Evolutionary conservation across 805 yeast species (phyloP).

Genomic region (Nakazawaea peltata): DNA sequence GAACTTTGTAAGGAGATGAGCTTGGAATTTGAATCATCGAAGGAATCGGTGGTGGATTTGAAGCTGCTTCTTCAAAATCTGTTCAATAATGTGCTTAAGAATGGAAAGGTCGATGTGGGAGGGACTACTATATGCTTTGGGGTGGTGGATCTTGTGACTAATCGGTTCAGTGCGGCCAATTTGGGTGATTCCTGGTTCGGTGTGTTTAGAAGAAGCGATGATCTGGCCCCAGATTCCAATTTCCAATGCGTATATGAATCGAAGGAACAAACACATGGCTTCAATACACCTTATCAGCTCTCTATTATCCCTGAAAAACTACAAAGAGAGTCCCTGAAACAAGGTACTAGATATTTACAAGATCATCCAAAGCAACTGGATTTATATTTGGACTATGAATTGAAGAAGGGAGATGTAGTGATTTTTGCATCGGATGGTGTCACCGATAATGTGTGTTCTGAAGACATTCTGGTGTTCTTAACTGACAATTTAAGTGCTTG

Average conservation of each 20-base stretch:
- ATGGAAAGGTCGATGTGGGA: slow-evolving; percentile 72
- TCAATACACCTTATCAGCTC: slow-evolving; percentile 89
- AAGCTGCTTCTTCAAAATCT: slow-evolving; percentile 43
- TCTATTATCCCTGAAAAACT: slow-evolving; percentile 71
- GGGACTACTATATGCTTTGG: slow-evolving; percentile 93
- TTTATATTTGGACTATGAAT: slow-evolving; percentile 46
- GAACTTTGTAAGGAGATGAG: slow-evolving; percentile 60
- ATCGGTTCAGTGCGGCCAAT: too few species aligned
- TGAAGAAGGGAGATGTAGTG: slow-evolving; percentile 66
- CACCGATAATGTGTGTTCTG: slow-evolving; percentile 70
- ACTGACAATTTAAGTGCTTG: slow-evolving; percentile 36
- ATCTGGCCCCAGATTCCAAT: slow-evolving; percentile 1
- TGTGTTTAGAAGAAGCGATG: slow-evolving; percentile 48
- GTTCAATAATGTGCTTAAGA: slow-evolving; percentile 41
- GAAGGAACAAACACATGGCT: slow-evolving; percentile 72
- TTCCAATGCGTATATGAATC: slow-evolving; percentile 55
- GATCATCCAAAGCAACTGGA: slow-evolving; percentile 69
- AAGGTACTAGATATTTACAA: slow-evolving; percentile 57
- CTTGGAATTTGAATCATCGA: slow-evolving; percentile 22
- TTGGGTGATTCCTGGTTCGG: slow-evolving; percentile 96
- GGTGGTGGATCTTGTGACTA: slow-evolving; percentile 31
- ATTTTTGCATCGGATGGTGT: slow-evolving; percentile 92
- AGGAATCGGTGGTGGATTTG: slow-evolving; percentile 7
- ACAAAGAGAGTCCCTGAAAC: slow-evolving; percentile 40
- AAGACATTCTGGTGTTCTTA: slow-evolving; percentile 64